Conservation (phyloP, 441 rosid genomes). For the Capsella rubella region DNA sequence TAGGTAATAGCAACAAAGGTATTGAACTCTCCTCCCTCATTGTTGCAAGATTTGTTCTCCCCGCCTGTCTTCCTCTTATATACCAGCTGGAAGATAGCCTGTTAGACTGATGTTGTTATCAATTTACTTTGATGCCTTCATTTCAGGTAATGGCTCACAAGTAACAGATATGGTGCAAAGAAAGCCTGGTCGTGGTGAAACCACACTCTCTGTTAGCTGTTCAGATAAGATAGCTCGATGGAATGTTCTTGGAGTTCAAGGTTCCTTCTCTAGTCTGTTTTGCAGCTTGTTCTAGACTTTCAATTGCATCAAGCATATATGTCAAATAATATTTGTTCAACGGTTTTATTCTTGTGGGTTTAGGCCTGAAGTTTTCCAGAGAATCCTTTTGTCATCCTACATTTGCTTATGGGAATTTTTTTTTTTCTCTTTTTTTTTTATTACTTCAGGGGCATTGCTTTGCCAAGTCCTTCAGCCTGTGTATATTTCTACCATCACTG, state of each 20-base stretch:
- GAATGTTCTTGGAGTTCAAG: conserved; percentile 96
- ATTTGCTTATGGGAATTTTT: conserved; percentile 19
- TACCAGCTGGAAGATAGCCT: not conserved
- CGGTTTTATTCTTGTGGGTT: conserved; percentile 18
- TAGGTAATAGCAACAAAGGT: conserved; percentile 40
- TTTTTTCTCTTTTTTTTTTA: conserved; percentile 25
- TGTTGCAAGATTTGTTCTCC: not conserved
- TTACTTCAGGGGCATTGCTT: conserved; percentile 80
- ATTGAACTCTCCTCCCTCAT: not conserved
- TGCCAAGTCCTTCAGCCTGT: conserved; percentile 73
- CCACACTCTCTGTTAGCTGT: conserved; percentile 90
- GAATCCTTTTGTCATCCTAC: not conserved
- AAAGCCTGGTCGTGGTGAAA: conserved; percentile 96
- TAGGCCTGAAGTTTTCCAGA: conserved; percentile 3
- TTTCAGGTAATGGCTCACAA: conserved; percentile 50
- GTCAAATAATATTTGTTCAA: not conserved
- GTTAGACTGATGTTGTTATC: conserved; percentile 18
- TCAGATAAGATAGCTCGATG: conserved; percentile 93
- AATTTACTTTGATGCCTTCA: conserved; percentile 12
- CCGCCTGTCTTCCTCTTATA: not conserved
- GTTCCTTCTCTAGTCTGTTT: conserved; percentile 45
- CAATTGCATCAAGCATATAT: conserved; percentile 9
- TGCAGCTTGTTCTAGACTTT: not conserved
- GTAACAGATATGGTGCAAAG: conserved; percentile 68
- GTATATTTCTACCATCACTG: conserved; percentile 77